Evolutionary conservation across 768 basidiomycete species (phyloP), one percentile per base, ranked within the genome.

Genomic region (Psilocybe subaeruginosa): DNA sequence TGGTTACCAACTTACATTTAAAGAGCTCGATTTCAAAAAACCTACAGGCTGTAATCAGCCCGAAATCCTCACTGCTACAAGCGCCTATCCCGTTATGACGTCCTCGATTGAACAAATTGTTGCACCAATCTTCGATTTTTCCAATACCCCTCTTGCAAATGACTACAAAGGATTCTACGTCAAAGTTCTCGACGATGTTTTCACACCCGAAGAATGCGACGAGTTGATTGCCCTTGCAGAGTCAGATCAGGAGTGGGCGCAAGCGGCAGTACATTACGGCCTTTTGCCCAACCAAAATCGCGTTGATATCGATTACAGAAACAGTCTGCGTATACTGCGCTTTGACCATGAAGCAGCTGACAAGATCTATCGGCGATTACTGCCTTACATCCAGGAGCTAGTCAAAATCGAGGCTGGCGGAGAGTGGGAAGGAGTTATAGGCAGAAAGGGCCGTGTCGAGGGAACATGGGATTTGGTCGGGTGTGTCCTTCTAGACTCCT

Each of bases 151-250:
- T 2, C 70, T 82, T 3, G 65, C 74, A 0, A 55, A 55, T 3
- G 64, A 70, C 3, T 82, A 81, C 66, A 55, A 67, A 6, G 70
- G 73, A 5, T 71, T 65, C 66, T 82, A 81, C 65, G 76, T 77
- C 53, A 78, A 77, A 59, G 69, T 83, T 53, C 64, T 82, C 46
- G 80, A 82, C 68, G 64, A 77, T 46, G 54, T 80, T 19, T 77
- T 83, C 64, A 74, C 77, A 1, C 64, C 71, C 0, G 69, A 72
- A 3, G 81, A 83, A 68, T 83, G 82, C 64, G 70, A 67, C 1
- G 69, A 68, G 17, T 73, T 82, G 19, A 71, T 78, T 23, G 63
- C 71, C 1, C 69, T 80, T 8, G 79, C 79, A 2, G 71, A 73
- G 19, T 73, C 76, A 0, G 72, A 73, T 17, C 64, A 60, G 2